Conservation (phyloP, 2,329 filamentous ascomycete species). For the Coniochaeta sp. region DNA sequence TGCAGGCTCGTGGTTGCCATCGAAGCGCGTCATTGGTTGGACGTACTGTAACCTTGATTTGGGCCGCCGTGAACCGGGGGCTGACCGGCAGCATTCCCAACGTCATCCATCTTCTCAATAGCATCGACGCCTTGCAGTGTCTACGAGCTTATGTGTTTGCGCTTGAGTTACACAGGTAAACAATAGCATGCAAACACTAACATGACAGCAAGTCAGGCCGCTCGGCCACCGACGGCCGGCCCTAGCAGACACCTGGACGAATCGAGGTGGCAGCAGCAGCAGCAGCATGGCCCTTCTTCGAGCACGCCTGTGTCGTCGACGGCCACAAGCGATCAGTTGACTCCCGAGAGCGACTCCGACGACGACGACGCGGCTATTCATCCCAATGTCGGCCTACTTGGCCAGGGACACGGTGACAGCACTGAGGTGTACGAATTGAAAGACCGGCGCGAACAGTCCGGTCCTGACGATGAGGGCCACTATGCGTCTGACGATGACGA, state of each 20-base stretch:
- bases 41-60: not conserved
- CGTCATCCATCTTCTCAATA: not conserved
- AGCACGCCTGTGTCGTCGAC: slow-evolving; percentile 5
- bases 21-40: not conserved
- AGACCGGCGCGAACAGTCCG: slow-evolving; percentile 3
- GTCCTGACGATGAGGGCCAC: not conserved
- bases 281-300: not conserved
- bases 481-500: not conserved
- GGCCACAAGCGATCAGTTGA: slow-evolving; percentile 9
- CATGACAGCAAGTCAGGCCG: slow-evolving; percentile 1
- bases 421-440: slow-evolving; percentile 14
- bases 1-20: not conserved
- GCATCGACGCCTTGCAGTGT: not conserved
- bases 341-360: slow-evolving; percentile 12
- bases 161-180: not conserved
- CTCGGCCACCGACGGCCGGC: not conserved
- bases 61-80: too few species aligned
- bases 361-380: slow-evolving; percentile 5
- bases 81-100: not conserved
- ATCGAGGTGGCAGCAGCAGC: not conserved
- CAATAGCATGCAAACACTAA: not conserved
- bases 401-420: slow-evolving; percentile 2
- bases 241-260: not conserved
- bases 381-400: not conserved
- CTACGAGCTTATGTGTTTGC: not conserved